Percentiles rank a stretch among this genome's conserved stretches.
Evolutionary conservation across 768 basidiomycete genomes (phyloP).

Genomic region (Tremella mesenterica): DNA sequence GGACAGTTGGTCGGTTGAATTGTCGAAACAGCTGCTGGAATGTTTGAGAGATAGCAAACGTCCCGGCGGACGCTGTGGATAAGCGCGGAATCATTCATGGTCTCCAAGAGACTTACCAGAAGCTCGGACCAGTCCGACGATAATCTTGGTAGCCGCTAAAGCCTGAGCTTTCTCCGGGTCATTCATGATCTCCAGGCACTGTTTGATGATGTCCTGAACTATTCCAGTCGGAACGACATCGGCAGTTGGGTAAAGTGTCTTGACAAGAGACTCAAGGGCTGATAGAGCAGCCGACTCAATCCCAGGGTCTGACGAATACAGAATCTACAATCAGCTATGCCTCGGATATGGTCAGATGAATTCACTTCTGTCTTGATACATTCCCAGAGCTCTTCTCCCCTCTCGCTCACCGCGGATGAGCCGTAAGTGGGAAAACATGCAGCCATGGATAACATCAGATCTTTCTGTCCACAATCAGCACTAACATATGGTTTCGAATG

Average conservation of each 20-base stretch:
- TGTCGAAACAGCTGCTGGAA: conserved; percentile 68
- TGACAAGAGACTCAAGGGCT: conserved; percentile 62
- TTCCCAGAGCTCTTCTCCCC: conserved; percentile 78
- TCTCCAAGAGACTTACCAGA: conserved; percentile 66
- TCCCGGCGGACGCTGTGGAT: conserved; percentile 57
- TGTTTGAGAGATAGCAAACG: conserved; percentile 59
- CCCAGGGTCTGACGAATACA: conserved; percentile 73
- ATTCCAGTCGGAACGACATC: conserved; percentile 50
- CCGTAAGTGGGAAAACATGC: conserved; percentile 81
- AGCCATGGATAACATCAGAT: conserved; percentile 70
- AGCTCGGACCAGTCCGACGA: conserved; percentile 67
- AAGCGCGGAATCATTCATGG: background rate
- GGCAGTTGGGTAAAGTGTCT: conserved; percentile 56
- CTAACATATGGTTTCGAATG: no score
- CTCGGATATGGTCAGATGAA: background rate
- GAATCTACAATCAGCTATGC: conserved; percentile 55
- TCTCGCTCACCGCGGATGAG: conserved; percentile 52
- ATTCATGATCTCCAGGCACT: conserved; percentile 67
- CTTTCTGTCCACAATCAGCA: no score
- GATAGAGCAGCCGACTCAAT: conserved; percentile 68
- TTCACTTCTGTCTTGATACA: conserved; percentile 76
- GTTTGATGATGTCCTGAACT: conserved; percentile 64
- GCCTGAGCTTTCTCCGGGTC: conserved; percentile 94
- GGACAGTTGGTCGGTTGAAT: conserved; percentile 53
- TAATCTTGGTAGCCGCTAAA: conserved; percentile 71